Percentiles rank a stretch among this genome's conserved stretches.
These are phyloP conservation scores for Hypoxylon fuscum DNA, from an alignment of 495 filamentous ascomycete species.

Conservation along the genomic window DNA sequence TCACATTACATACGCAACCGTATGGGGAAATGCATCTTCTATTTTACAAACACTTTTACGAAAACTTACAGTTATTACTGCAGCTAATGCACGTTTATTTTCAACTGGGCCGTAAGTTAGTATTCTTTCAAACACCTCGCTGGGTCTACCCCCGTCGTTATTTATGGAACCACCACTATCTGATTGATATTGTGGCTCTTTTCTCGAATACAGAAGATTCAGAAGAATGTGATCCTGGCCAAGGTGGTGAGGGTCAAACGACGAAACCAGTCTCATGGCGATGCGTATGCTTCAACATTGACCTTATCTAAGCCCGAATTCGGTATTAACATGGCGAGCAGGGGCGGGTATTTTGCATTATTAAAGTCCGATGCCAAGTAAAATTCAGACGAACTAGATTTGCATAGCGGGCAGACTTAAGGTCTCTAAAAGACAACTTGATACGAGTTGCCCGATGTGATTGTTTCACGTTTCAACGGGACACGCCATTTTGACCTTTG, in stretches of 20 bases:
- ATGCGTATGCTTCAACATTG: conserved; percentile 1
- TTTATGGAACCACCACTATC: background rate
- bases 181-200: background rate
- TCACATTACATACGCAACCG: conserved; percentile 10
- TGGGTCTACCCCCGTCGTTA: background rate
- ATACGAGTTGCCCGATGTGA: conserved; percentile 28
- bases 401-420: conserved; percentile 5
- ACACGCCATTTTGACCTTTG: background rate
- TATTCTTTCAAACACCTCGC: background rate
- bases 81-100: too few relatives aligned
- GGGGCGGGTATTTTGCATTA: conserved; percentile 18
- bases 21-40: conserved; percentile 1
- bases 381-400: conserved; percentile 6
- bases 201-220: too few relatives aligned
- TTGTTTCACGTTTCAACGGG: conserved; percentile 32
- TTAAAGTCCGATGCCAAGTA: background rate
- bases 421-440: conserved; percentile 3
- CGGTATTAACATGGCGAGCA: conserved; percentile 2
- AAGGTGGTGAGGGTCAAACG: background rate
- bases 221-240: background rate
- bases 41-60: background rate
- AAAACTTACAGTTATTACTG: too few relatives aligned
- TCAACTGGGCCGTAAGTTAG: too few relatives aligned
- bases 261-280: background rate
- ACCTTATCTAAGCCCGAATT: background rate